Evolutionary conservation across 1,139 yeast species (phyloP), one percentile per base, ranked within the genome.

Genomic region (Hemisphaericaspora subhashii): DNA sequence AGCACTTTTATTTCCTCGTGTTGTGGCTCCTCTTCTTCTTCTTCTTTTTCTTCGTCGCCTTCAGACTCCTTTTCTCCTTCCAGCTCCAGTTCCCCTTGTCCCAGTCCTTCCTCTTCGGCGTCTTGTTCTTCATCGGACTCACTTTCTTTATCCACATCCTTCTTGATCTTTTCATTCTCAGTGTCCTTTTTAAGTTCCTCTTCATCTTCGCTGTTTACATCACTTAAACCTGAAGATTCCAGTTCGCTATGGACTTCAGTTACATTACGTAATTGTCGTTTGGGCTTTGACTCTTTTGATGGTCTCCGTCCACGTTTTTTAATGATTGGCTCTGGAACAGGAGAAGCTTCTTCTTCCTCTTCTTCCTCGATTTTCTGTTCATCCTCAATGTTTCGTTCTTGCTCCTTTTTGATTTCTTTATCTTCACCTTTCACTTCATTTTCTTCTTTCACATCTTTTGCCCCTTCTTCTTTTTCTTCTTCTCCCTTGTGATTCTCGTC

Each of bases 261-360:
- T 77, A 84, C 17, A 76, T 47, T 33, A 61, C 70, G 45, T 79
- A 84, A 13, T 35, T 25, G 43, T 31, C 33, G 40, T 12, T 17
- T 32, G 10, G 31, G 21, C 21, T 37, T 34, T 4, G 38, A 8
- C 18, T 33, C 38, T 23, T 48, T 38, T 25, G 37, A 17, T 12
- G 18, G 3, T 15, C 18, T 15, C 20, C 35, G 35, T 20, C 39
- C 36, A 10, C 40, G 32, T 21, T 27, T 35, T 30, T 39, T 34
- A 22, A 35, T 36, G 12, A 24, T 36, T 12, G 39, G 31, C 20
- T 41, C 42, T 3, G 38, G 37, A 4, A 32, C 36, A 8, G 37
- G 26, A 2, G 40, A 37, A 14, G 40, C 29, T 17, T 26, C 22
- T 11, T 35, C 39, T 16, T 37, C 41, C 6, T 32, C 36, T 8